These are phyloP conservation scores for Senna siamea DNA, from an alignment of 306 rosid species.

Conservation along the genomic window DNA sequence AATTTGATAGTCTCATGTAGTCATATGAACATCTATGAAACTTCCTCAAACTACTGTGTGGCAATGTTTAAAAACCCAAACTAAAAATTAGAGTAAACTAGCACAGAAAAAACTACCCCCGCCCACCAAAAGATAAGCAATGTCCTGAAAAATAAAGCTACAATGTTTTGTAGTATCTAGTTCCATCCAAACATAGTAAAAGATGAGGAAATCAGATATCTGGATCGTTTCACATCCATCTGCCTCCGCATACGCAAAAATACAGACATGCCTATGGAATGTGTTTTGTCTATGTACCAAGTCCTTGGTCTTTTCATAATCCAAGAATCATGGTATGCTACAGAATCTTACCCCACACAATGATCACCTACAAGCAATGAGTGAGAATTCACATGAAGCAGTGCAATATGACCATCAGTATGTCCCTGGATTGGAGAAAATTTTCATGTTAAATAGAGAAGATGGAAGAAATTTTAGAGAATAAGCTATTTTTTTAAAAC, in stretches of 20 bases:
- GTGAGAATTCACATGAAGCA: conserved; percentile 69
- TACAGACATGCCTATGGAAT: background rate
- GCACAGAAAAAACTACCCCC: background rate
- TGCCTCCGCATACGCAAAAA: conserved; percentile 23
- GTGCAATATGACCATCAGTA: conserved; percentile 89
- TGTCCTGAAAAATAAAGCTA: background rate
- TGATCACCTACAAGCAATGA: conserved; percentile 88
- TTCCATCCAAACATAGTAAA: conserved; percentile 13
- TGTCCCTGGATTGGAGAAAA: conserved; percentile 65
- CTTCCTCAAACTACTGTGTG: background rate
- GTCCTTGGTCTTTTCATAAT: conserved; percentile 5
- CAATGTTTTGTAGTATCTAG: conserved; percentile 17
- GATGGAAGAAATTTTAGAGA: conserved; percentile 18
- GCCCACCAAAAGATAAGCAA: conserved; percentile 9
- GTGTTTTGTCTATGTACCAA: conserved; percentile 5
- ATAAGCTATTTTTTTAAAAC: conserved; percentile 12
- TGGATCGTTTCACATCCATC: conserved; percentile 30
- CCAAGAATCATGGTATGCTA: conserved; percentile 12
- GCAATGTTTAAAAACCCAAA: background rate
- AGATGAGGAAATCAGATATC: conserved; percentile 9
- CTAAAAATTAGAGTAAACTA: background rate
- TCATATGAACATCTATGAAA: background rate
- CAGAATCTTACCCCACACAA: conserved; percentile 84
- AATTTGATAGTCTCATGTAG: background rate
- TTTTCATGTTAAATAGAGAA: conserved; percentile 34